These are phyloP conservation scores for Purpureocillium lavendulum DNA, from an alignment of 2,329 filamentous ascomycete species.

Conservation along the genomic window DNA sequence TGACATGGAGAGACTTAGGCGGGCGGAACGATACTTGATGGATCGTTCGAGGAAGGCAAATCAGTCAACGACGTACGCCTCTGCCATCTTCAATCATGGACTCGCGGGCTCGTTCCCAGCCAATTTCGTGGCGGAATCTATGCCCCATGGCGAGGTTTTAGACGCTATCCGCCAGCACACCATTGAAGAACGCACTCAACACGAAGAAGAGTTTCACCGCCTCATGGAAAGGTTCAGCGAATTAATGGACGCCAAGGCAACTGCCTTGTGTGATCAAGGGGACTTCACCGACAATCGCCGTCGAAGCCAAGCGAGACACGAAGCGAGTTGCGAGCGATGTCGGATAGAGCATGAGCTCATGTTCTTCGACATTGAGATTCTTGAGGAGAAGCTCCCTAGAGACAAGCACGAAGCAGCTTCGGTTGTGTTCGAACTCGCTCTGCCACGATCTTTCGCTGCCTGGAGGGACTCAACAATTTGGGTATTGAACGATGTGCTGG, in stretches of 20 bases:
- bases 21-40: conserved; percentile 37
- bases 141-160: not conserved
- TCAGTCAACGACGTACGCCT: not conserved
- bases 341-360: not conserved
- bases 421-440: conserved; percentile 42
- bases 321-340: not conserved
- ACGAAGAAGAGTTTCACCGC: not conserved
- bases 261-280: not conserved
- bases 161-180: not conserved
- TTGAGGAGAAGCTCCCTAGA: conserved; percentile 46
- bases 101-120: conserved; percentile 15
- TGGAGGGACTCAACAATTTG: conserved; percentile 41
- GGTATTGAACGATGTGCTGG: conserved; percentile 28
- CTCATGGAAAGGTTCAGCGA: not conserved
- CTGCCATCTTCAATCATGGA: conserved; percentile 1
- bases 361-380: not conserved
- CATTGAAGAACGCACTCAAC: not conserved
- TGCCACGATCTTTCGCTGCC: conserved; percentile 27
- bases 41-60: conserved; percentile 5
- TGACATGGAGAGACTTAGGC: conserved; percentile 34
- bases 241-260: not conserved
- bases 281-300: not conserved
- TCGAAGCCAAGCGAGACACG: not conserved
- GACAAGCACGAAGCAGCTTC: conserved; percentile 24
- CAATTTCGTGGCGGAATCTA: not conserved